Percentiles rank a stretch among this genome's conserved stretches.
These are phyloP conservation scores for Buddleja alternifolia DNA, from an alignment of 257 asterid genomes.

Conservation along the genomic window DNA sequence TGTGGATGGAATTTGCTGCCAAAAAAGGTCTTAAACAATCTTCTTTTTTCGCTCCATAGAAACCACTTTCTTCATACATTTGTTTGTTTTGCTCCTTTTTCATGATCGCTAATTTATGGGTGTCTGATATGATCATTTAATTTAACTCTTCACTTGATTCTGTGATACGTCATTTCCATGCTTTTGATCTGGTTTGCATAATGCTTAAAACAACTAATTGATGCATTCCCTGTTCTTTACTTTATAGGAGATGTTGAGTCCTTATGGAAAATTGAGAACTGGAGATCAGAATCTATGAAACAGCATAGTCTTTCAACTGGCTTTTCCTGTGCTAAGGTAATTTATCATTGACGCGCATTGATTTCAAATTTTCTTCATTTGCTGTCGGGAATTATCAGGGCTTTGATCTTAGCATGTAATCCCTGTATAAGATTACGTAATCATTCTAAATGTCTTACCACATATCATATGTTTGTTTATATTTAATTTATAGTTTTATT, in stretches of 20 bases:
- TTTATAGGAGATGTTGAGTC: slow-evolving; percentile 75
- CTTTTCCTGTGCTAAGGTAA: slow-evolving; percentile 95
- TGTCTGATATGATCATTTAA: neutral
- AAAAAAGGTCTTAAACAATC: slow-evolving; percentile 52
- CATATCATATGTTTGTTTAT: slow-evolving; percentile 16
- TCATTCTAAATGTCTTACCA: neutral
- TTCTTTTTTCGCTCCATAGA: slow-evolving; percentile 18
- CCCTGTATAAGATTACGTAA: slow-evolving; percentile 17
- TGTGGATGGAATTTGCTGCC: slow-evolving; percentile 93
- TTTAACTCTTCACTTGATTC: too few relatives aligned
- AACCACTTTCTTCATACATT: slow-evolving; percentile 8
- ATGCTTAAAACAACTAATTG: slow-evolving; percentile 8
- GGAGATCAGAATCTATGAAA: slow-evolving; percentile 77
- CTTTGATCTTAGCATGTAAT: neutral
- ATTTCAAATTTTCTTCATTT: slow-evolving; percentile 12
- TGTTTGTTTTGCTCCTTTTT: neutral
- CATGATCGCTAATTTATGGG: slow-evolving; percentile 5
- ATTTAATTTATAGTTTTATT: neutral
- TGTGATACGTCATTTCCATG: too few relatives aligned
- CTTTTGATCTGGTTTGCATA: slow-evolving; percentile 20
- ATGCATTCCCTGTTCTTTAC: slow-evolving; percentile 16
- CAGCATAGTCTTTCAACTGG: slow-evolving; percentile 76
- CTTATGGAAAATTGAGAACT: slow-evolving; percentile 81
- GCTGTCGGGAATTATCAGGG: slow-evolving; percentile 15
- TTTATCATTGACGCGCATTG: slow-evolving; percentile 27